Base-by-base conservation (phyloP, 495 filamentous ascomycete genomes). In the Pseudevernia furfuracea region DNA sequence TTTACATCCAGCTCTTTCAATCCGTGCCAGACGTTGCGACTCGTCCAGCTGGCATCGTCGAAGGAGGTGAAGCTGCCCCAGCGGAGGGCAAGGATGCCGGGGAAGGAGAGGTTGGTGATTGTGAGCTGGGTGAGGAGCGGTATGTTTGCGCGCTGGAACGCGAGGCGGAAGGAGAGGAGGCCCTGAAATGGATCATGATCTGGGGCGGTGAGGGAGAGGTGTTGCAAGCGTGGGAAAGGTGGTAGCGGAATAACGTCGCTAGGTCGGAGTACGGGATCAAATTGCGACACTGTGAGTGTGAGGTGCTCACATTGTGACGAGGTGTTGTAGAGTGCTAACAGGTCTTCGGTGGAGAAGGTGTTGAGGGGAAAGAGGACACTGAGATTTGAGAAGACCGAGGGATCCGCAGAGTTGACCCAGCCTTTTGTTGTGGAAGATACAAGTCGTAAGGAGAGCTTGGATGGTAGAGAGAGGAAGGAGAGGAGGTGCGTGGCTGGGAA, bases 401-500 rank as follows among this genome's bases (percentile, higher is more conserved):
- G 32, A 25, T 49, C 11, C 25, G 61, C 37, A 11, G 41, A 12
- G 17, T 69, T 46, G 30, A 63, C 23, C 60, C 59, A 53, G 11
- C 15, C 38, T 57, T 60, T 60, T 14, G 69, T 67, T 12, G 41
- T 53, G 14, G 17, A 41, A 41, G 53, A 58, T 38, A 72, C 61
- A 2, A 57, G 65, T 5, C 71, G 71, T 30, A 73, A 64, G 8
- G 62, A 32, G 7, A 69, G 66, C 39, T 73, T 49, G 11, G 61
- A 58, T n/a, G 49, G 46, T 8, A 53, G 21, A 34, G 68, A 61
- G 25, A 72, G 68, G 44, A 68, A 25, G 32, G 59, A 30, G 19
- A 70, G 41, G 7, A 73, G 43, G 14, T 43, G 21, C 12, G 41
- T 43, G 37, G 55, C n/a, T 5, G 61, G 58, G 11, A 64, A 44